Evolutionary conservation across 177 flowering plant genomes (phyloP).

Genomic region (Vitis hybrid): DNA sequence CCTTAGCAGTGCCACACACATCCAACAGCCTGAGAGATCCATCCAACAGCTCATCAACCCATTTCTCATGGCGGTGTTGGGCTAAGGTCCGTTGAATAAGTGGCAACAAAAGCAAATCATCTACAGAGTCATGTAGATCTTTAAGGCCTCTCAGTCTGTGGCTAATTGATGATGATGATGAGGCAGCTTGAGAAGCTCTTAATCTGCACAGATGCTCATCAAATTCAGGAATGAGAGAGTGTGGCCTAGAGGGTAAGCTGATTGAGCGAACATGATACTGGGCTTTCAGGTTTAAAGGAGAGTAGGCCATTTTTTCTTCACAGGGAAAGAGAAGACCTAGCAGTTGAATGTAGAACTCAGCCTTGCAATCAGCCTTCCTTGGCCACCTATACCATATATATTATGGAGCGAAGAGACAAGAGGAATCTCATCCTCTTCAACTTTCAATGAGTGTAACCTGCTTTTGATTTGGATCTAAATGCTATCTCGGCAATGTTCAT

Average conservation of each 20-base stretch:
- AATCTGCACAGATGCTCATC: conserved; percentile 20
- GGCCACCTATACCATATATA: neutral
- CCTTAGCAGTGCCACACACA: conserved; percentile 23
- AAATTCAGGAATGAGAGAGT: conserved; percentile 16
- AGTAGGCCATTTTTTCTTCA: conserved; percentile 6
- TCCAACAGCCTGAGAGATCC: conserved; percentile 31
- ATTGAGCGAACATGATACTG: conserved; percentile 28
- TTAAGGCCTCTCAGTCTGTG: neutral
- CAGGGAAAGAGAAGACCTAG: neutral
- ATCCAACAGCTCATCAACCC: conserved; percentile 17
- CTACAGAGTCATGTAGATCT: too few relatives aligned
- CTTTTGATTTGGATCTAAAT: conserved; percentile 6
- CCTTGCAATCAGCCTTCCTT: neutral
- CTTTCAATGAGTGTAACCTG: conserved; percentile 2
- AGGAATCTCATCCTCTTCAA: conserved; percentile 12
- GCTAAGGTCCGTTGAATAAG: conserved; percentile 7
- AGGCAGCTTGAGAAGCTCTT: neutral
- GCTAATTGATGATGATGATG: conserved; percentile 2
- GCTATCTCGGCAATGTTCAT: conserved; percentile 2
- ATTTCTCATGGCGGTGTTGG: conserved; percentile 1
- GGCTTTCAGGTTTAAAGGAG: conserved; percentile 4
- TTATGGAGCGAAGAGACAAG: conserved; percentile 3
- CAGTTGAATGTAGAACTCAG: neutral
- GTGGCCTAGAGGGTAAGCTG: conserved; percentile 34
- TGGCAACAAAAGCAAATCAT: too few relatives aligned